Conservation (phyloP, 768 basidiomycete genomes). For the Naganishia onofrii region DNA sequence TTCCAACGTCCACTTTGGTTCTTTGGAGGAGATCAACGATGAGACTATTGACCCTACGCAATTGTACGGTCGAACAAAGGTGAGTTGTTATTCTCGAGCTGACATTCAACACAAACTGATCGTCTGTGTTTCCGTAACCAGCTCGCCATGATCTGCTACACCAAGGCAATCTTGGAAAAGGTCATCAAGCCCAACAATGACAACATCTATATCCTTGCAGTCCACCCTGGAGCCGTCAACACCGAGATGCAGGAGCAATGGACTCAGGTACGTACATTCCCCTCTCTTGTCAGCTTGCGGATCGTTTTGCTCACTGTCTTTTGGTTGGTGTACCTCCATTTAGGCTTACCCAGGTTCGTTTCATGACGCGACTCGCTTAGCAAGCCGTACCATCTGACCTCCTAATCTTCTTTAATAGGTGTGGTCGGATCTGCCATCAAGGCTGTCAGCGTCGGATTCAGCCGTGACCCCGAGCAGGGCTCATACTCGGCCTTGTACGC, state of each 20-base stretch:
- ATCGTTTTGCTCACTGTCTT: too few species aligned
- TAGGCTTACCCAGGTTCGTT: conserved; percentile 14
- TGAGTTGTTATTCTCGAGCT: conserved; percentile 29
- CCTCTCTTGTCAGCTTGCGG: background rate
- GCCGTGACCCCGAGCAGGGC: conserved; percentile 43
- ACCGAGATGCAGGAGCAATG: conserved; percentile 50
- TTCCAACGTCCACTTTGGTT: conserved; percentile 49
- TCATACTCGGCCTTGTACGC: conserved; percentile 45
- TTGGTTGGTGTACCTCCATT: too few species aligned
- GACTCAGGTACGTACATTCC: conserved; percentile 16
- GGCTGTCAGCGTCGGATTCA: conserved; percentile 14
- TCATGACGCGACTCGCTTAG: background rate
- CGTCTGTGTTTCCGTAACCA: background rate
- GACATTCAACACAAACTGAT: too few species aligned
- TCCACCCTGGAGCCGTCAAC: conserved; percentile 51
- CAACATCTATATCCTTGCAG: conserved; percentile 43
- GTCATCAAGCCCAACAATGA: conserved; percentile 50
- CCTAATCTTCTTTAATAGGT: background rate
- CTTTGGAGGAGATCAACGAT: conserved; percentile 54
- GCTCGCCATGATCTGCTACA: conserved; percentile 54
- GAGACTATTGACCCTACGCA: conserved; percentile 46
- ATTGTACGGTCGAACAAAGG: conserved; percentile 55
- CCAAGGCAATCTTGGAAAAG: conserved; percentile 48
- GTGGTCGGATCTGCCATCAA: conserved; percentile 10
- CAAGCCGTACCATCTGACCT: background rate